Percentiles rank a stretch among this genome's conserved stretches.
Evolutionary conservation across 306 rosid genomes (phyloP).

Genomic region (Mucuna pruriens): DNA sequence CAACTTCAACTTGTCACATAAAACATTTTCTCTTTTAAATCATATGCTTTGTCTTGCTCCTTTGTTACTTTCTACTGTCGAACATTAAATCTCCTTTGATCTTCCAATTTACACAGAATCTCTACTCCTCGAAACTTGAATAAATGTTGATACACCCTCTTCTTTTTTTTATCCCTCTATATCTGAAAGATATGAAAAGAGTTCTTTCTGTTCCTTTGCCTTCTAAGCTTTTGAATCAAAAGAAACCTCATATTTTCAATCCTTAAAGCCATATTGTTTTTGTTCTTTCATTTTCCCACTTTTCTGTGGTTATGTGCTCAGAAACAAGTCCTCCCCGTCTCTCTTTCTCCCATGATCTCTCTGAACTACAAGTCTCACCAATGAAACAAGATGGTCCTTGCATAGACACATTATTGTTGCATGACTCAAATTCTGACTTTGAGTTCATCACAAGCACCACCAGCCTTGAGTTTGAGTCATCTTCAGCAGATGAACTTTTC

Average conservation of each 20-base stretch:
- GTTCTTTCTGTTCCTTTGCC: constrained; percentile 24
- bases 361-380: constrained; percentile 37
- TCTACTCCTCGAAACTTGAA: constrained; percentile 43
- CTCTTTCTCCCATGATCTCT: constrained; percentile 71
- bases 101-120: constrained; percentile 35
- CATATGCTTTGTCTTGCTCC: constrained; percentile 27
- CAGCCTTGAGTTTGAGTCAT: constrained; percentile 49
- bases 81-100: constrained; percentile 38
- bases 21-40: constrained; percentile 18
- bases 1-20: constrained; percentile 38
- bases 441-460: constrained; percentile 65
- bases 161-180: constrained; percentile 32
- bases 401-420: constrained; percentile 49
- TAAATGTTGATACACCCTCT: constrained; percentile 35
- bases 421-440: constrained; percentile 72
- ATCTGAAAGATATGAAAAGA: constrained; percentile 2
- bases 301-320: constrained; percentile 60
- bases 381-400: constrained; percentile 36
- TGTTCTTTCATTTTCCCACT: background rate
- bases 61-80: constrained; percentile 51
- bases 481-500: constrained; percentile 91
- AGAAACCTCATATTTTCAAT: constrained; percentile 30
- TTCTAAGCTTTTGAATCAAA: constrained; percentile 48
- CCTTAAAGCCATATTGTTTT: constrained; percentile 27
- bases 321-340: constrained; percentile 71